Evolutionary conservation across 1,284 basidiomycete species (phyloP), one percentile per base, ranked within the genome.

Genomic region (Ganoderma lucidum): DNA sequence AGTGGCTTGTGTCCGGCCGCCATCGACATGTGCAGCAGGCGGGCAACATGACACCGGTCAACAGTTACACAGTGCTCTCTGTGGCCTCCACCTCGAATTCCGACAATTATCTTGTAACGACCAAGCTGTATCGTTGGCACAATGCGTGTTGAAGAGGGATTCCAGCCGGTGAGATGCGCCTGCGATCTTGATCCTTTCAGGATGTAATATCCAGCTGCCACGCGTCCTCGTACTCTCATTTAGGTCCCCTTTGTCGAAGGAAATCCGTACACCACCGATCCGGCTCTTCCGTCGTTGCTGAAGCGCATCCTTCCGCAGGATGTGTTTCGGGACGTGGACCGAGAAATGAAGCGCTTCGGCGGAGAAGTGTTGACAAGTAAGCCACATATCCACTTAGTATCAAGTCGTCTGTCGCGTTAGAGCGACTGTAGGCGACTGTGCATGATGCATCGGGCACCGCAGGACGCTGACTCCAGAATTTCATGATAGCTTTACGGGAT

Each of bases 61-160:
- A 32, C 30, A 23, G 23, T 23, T 23, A 3, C 53, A 35, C 15
- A 32, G 30, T n/a, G 23, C 35, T 35, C 35, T 56, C 15, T 14
- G 12, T 9, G 8, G 17, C 32, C 15, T 35, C 53, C 53, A 35
- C 48, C 48, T 30, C 10, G 3, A 53, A n/a, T 28, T 53, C 23
- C 12, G 48, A n/a, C 48, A 35, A 15, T 17, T 56, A 17, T 56
- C 53, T 32, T 17, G 17, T 56, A 56, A 35, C 12, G 2, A 32
- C 19, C 35, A 48, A n/a, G 19, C 10, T 23, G n/a, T 39, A 39
- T 39, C 56, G n/a, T 37, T 39, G 12, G 12, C 51, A 63, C 63
- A 17, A 92, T 92, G 91, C 86, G 85, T 55, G 80, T 87, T 55
- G 89, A 92, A 76, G 84, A 91, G 53, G 90, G 90, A 42, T 91